Conservation (phyloP, 805 yeast genomes). For the Saccharomycopsis capsularis region DNA sequence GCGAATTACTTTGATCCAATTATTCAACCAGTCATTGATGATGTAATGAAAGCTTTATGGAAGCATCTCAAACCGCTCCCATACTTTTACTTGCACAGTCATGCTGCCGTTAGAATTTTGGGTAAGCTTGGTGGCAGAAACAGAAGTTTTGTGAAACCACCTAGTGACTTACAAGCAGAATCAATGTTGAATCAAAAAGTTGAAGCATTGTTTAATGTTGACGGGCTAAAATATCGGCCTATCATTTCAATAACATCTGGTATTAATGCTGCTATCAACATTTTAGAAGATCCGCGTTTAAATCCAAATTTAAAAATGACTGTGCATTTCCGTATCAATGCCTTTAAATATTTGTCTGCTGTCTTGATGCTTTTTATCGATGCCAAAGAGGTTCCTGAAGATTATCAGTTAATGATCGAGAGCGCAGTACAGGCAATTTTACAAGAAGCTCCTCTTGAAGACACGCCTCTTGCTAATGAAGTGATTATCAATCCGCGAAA, state of each 20-base stretch:
- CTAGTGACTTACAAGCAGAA: slow-evolving; percentile 49
- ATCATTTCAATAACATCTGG: slow-evolving; percentile 82
- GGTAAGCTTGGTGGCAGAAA: slow-evolving; percentile 97
- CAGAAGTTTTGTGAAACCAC: slow-evolving; percentile 74
- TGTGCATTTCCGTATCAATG: slow-evolving; percentile 64
- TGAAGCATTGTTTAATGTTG: slow-evolving; percentile 62
- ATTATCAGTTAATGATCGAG: slow-evolving; percentile 38
- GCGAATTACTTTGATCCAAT: slow-evolving; percentile 97
- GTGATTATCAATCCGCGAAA: slow-evolving; percentile 41
- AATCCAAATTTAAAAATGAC: slow-evolving; percentile 26
- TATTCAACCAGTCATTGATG: slow-evolving; percentile 91
- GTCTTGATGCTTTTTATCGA: slow-evolving; percentile 61
- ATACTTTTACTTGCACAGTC: slow-evolving; percentile 90
- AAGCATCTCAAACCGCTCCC: slow-evolving; percentile 87
- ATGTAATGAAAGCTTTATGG: slow-evolving; percentile 91
- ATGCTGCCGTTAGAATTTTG: slow-evolving; percentile 83
- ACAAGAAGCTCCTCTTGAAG: slow-evolving; percentile 31
- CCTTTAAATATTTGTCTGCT: slow-evolving; percentile 64
- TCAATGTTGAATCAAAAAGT: slow-evolving; percentile 57
- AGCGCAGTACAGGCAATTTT: slow-evolving; percentile 41
- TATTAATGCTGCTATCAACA: slow-evolving; percentile 65
- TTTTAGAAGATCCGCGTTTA: slow-evolving; percentile 57
- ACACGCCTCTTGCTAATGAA: slow-evolving; percentile 34
- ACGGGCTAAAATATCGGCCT: slow-evolving; percentile 57
- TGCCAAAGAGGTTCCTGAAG: slow-evolving; percentile 34